phyloP scores from a whole-genome alignment of 305 asterid species.

The Fraxinus sp. region DNA sequence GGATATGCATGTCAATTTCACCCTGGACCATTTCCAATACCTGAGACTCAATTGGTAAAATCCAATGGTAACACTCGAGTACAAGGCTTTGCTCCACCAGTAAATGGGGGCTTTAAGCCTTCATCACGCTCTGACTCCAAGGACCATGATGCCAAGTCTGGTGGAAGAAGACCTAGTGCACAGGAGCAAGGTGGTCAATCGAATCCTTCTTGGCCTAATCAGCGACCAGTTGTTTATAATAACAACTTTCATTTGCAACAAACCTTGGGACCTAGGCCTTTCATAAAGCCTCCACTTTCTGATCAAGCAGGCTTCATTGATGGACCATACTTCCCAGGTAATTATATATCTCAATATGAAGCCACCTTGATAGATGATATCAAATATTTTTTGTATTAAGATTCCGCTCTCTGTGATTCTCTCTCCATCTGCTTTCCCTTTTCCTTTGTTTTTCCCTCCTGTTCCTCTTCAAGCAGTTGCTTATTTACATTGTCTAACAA shows the following conservation, averaged over 20 bases:
- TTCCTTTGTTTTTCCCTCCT: neutral
- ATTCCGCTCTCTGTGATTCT: neutral
- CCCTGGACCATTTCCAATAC: slow-evolving; percentile 44
- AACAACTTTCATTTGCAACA: slow-evolving; percentile 51
- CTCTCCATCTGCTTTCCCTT: neutral
- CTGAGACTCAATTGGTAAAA: slow-evolving; percentile 45
- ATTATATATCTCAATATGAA: slow-evolving; percentile 16
- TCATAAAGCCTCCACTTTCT: slow-evolving; percentile 49
- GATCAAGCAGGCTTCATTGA: slow-evolving; percentile 54
- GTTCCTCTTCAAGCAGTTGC: slow-evolving; percentile 7
- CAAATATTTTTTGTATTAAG: neutral
- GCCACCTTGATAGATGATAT: neutral
- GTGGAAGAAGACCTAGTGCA: slow-evolving; percentile 48
- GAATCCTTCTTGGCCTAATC: slow-evolving; percentile 42
- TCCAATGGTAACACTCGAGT: slow-evolving; percentile 50
- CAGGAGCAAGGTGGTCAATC: slow-evolving; percentile 46
- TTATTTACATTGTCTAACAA: slow-evolving; percentile 24
- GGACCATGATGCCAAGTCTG: slow-evolving; percentile 47
- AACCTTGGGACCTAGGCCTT: slow-evolving; percentile 62
- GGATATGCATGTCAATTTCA: slow-evolving; percentile 57
- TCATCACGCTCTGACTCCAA: slow-evolving; percentile 39
- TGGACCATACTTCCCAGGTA: slow-evolving; percentile 65
- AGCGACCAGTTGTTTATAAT: slow-evolving; percentile 46
- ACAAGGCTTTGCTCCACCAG: slow-evolving; percentile 49
- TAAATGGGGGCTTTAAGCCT: slow-evolving; percentile 53